A percentile compares a stretch with the other conserved stretches of the same genome.
phyloP scores from a whole-genome alignment of 768 basidiomycete species.

The Suillus sp. region DNA sequence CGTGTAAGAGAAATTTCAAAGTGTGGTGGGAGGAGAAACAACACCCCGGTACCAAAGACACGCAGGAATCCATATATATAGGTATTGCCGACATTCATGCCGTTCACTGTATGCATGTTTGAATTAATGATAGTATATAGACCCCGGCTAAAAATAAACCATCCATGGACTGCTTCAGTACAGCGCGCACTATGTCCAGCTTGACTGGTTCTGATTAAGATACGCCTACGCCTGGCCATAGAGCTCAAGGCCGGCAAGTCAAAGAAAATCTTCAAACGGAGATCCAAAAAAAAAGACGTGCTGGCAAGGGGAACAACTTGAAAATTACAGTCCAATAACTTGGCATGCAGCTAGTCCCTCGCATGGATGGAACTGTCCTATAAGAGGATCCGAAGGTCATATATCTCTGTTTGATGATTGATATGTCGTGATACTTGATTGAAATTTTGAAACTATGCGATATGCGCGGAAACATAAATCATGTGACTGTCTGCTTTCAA shows the following conservation, averaged over 20 bases:
- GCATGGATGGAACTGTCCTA: no score
- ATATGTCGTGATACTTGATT: neutral
- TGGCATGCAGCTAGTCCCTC: no score
- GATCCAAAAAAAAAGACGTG: no score
- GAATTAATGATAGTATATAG: neutral
- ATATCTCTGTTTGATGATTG: neutral
- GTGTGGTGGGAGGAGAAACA: conserved; percentile 4
- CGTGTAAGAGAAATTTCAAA: neutral
- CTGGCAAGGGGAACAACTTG: no score
- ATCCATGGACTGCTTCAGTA: neutral
- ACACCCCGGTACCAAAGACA: neutral
- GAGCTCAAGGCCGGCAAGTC: no score
- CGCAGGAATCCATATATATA: conserved; percentile 5
- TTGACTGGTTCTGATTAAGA: neutral
- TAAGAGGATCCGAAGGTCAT: neutral
- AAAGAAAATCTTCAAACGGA: no score
- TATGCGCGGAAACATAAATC: neutral
- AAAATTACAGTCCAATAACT: no score
- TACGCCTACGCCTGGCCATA: no score
- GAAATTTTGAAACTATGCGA: neutral
- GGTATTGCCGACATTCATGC: neutral
- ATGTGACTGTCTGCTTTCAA: neutral
- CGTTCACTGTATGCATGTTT: conserved; percentile 1
- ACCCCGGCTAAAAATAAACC: neutral
- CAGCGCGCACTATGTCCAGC: neutral